phyloP scores from a whole-genome alignment of 129 eudicot genomes.

The Tagetes erecta region DNA sequence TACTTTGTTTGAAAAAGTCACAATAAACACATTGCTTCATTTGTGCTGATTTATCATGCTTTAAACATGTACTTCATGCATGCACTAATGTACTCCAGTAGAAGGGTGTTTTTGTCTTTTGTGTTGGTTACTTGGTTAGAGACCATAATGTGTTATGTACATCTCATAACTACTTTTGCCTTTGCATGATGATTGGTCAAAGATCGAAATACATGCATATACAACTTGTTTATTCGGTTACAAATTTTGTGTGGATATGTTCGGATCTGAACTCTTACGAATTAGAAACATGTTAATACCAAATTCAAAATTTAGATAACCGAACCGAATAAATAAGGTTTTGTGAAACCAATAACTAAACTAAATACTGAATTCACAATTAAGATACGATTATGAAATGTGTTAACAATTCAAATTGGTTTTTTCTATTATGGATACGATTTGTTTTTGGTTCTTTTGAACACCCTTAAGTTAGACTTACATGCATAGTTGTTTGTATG shows the following conservation, averaged over 20 bases:
- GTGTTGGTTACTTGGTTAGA: background rate
- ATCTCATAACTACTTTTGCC: constrained; percentile 1
- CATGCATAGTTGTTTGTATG: background rate
- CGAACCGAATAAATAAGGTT: no score
- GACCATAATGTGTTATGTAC: constrained; percentile 14
- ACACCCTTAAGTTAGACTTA: background rate
- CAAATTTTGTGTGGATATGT: no score
- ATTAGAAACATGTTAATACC: no score
- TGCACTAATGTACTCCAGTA: constrained; percentile 20
- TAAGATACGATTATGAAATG: no score
- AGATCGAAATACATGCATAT: background rate
- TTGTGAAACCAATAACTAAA: no score
- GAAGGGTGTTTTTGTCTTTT: constrained; percentile 34
- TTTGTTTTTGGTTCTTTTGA: no score
- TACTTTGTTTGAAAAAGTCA: constrained; percentile 37
- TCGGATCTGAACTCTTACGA: no score
- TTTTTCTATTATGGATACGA: no score
- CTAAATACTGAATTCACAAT: no score
- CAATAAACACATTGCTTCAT: constrained; percentile 10
- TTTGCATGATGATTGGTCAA: constrained; percentile 19
- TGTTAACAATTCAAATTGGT: no score
- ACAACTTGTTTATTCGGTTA: background rate
- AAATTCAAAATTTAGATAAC: no score
- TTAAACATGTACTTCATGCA: constrained; percentile 37
- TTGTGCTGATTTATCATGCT: constrained; percentile 15